Percentiles rank a stretch among this genome's conserved stretches.
phyloP scores from a whole-genome alignment of 2,329 filamentous ascomycete genomes.

The Penicillium oxalicum region DNA sequence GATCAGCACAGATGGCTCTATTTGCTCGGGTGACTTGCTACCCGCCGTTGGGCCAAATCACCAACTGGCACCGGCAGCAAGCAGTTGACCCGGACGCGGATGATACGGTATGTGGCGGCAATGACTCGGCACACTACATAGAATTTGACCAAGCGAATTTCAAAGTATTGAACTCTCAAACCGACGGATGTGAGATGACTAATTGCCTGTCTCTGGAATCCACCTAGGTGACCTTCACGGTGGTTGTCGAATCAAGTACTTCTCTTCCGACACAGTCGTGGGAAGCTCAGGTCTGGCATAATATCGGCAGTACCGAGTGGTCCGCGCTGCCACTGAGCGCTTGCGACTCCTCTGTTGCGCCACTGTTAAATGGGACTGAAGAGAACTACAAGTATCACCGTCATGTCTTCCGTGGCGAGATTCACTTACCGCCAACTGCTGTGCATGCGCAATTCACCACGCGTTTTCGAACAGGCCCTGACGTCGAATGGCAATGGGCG shows the following conservation, averaged over 20 bases:
- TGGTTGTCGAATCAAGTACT: conserved; percentile 61
- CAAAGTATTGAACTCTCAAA: no score
- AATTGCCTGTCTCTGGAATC: background rate
- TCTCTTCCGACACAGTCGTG: conserved; percentile 54
- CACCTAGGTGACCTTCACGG: conserved; percentile 55
- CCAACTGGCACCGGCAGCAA: conserved; percentile 47
- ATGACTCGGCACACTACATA: no score
- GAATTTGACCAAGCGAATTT: no score
- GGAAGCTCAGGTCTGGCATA: conserved; percentile 72
- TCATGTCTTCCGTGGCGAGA: conserved; percentile 30
- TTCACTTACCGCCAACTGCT: conserved; percentile 24
- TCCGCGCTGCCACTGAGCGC: conserved; percentile 51
- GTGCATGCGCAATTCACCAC: conserved; percentile 38
- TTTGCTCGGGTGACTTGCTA: conserved; percentile 55
- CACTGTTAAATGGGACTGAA: conserved; percentile 23
- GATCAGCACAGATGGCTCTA: conserved; percentile 42
- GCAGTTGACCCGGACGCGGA: conserved; percentile 13
- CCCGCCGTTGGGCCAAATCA: conserved; percentile 71
- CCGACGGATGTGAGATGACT: background rate
- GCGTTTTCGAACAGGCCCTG: conserved; percentile 35
- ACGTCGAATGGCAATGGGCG: conserved; percentile 41
- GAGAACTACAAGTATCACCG: conserved; percentile 24
- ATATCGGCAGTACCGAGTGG: conserved; percentile 55
- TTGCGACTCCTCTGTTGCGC: conserved; percentile 20
- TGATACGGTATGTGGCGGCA: conserved; percentile 21